These are phyloP conservation scores for Cystobasidiopsis lactophilus DNA, from an alignment of 768 basidiomycete genomes.

Conservation along the genomic window DNA sequence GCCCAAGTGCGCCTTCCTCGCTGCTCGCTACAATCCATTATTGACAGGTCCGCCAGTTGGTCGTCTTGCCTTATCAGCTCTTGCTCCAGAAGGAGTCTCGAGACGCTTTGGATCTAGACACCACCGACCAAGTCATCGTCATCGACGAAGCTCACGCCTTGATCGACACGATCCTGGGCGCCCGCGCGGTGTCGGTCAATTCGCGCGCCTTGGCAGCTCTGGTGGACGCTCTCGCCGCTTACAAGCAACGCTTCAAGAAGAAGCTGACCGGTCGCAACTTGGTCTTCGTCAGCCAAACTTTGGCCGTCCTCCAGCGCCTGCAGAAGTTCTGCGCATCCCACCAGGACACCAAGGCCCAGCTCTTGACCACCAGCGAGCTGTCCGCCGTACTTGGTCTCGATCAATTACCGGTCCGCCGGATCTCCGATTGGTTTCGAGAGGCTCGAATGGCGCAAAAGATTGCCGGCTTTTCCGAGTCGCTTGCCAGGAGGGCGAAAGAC, in stretches of 20 bases:
- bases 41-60: constrained; percentile 33
- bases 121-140: constrained; percentile 51
- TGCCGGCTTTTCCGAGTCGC: not conserved
- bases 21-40: not conserved
- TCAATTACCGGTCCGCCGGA: constrained; percentile 25
- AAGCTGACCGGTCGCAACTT: constrained; percentile 49
- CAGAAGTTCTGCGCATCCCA: constrained; percentile 32
- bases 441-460: constrained; percentile 49
- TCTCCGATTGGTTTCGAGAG: constrained; percentile 34
- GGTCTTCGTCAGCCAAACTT: constrained; percentile 56
- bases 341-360: not conserved
- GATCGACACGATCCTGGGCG: constrained; percentile 46
- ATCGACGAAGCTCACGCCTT: constrained; percentile 82
- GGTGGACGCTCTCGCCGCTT: constrained; percentile 49
- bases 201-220: constrained; percentile 38
- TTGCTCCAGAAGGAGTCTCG: constrained; percentile 62
- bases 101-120: constrained; percentile 68
- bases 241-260: constrained; percentile 55
- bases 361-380: constrained; percentile 33
- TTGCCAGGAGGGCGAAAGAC: constrained; percentile 3
- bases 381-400: constrained; percentile 49
- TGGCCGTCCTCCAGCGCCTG: constrained; percentile 48
- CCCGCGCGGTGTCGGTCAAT: constrained; percentile 51
- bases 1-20: constrained; percentile 38
- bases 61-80: constrained; percentile 80